phyloP scores from a whole-genome alignment of 805 yeast species.

The Barnettozyma botsteinii region DNA sequence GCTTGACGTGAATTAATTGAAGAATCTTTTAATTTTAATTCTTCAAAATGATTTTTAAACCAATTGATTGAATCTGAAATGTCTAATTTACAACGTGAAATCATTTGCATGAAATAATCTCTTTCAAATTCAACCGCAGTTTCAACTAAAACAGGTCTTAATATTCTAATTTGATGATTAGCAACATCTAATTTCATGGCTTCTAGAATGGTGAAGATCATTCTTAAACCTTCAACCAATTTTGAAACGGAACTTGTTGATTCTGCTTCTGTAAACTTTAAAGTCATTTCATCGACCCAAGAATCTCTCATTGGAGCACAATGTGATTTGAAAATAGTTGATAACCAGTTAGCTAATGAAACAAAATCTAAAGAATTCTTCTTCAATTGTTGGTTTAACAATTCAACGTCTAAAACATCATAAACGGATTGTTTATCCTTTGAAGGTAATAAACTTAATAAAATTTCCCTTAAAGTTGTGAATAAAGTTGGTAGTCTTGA shows the following conservation, averaged over 20 bases:
- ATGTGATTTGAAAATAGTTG: constrained; percentile 73
- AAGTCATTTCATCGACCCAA: constrained; percentile 80
- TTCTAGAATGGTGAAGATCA: constrained; percentile 77
- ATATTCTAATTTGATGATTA: constrained; percentile 82
- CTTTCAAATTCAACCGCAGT: constrained; percentile 87
- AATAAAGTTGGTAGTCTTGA: constrained; percentile 57
- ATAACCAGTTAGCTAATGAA: constrained; percentile 66
- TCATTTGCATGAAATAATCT: constrained; percentile 74
- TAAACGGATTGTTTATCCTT: constrained; percentile 64
- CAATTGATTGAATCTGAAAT: constrained; percentile 26
- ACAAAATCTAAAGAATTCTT: constrained; percentile 70
- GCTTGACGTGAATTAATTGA: constrained; percentile 32
- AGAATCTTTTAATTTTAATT: constrained; percentile 9
- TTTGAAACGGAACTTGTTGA: constrained; percentile 28
- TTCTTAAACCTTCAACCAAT: constrained; percentile 70
- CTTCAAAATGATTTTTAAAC: constrained; percentile 15
- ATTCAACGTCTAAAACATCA: constrained; percentile 70
- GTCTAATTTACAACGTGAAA: constrained; percentile 32
- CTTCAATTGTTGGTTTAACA: constrained; percentile 67
- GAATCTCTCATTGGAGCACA: constrained; percentile 95
- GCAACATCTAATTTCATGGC: constrained; percentile 95
- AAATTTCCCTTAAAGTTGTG: constrained; percentile 70
- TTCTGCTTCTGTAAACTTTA: constrained; percentile 34
- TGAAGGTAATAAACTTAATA: constrained; percentile 68
- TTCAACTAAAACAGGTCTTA: constrained; percentile 78